phyloP scores from a whole-genome alignment of 306 rosid species.

The Acmispon strigosus region DNA sequence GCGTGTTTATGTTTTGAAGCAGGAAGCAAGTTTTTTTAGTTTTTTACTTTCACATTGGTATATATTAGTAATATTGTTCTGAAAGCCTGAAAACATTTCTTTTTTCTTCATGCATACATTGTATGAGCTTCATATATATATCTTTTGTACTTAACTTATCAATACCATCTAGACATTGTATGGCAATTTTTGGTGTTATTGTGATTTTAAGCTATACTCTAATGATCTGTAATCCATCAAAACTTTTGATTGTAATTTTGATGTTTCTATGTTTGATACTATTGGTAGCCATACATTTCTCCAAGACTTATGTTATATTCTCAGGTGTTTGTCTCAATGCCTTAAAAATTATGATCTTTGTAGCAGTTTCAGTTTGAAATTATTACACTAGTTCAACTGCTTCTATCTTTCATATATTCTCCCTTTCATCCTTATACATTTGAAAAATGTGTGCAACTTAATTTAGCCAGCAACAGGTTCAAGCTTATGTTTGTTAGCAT shows the following conservation, averaged over 20 bases:
- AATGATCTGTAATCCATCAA: not conserved
- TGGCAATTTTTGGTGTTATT: not conserved
- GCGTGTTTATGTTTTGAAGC: slow-evolving; percentile 1
- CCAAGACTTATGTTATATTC: not conserved
- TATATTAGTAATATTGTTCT: not conserved
- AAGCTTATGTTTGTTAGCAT: no score
- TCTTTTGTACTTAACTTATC: not conserved
- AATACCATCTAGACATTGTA: not conserved
- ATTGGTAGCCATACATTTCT: not conserved
- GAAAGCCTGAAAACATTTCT: not conserved
- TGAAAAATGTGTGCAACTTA: slow-evolving; percentile 5
- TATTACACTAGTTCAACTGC: not conserved
- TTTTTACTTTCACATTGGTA: not conserved
- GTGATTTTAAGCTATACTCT: not conserved
- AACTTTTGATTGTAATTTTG: not conserved
- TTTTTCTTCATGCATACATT: not conserved
- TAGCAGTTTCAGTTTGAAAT: not conserved
- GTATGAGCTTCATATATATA: not conserved
- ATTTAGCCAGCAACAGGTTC: not conserved
- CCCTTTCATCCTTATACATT: not conserved
- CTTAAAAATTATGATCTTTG: not conserved
- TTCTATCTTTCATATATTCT: not conserved
- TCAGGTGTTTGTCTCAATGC: not conserved
- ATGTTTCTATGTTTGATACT: not conserved
- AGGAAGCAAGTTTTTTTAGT: not conserved